Conservation (phyloP, 805 yeast genomes). For the Saccharomyces eubayanus region DNA sequence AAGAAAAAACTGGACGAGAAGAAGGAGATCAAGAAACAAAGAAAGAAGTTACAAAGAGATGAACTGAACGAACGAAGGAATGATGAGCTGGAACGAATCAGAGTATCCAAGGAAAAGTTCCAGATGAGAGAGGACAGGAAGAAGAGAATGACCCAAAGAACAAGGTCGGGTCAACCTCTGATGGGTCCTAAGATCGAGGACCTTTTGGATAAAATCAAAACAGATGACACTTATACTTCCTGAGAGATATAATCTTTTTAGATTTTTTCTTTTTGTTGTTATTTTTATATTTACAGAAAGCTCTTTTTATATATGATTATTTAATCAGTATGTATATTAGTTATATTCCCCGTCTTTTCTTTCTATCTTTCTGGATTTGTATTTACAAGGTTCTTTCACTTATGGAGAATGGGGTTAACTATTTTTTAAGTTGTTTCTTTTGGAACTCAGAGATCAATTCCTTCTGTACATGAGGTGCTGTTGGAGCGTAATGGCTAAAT, state of each 20-base stretch:
- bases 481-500: slow-evolving; percentile 85
- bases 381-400: slow-evolving; percentile 3
- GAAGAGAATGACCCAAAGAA: slow-evolving; percentile 42
- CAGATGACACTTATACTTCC: slow-evolving; percentile 33
- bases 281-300: background rate
- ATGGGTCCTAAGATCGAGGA: slow-evolving; percentile 85
- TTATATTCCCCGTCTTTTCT: background rate
- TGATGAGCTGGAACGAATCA: slow-evolving; percentile 32
- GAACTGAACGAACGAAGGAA: slow-evolving; percentile 35
- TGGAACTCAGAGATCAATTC: slow-evolving; percentile 79
- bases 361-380: background rate
- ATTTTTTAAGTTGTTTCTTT: slow-evolving; percentile 43
- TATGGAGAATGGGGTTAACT: slow-evolving; percentile 9
- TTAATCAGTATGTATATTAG: background rate
- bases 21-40: slow-evolving; percentile 32
- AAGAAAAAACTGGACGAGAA: slow-evolving; percentile 28
- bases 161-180: slow-evolving; percentile 74
- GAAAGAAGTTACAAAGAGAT: slow-evolving; percentile 28
- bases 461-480: slow-evolving; percentile 82
- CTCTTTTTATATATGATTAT: background rate
- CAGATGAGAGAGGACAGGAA: slow-evolving; percentile 38
- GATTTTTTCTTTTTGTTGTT: background rate
- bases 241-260: slow-evolving; percentile 1
- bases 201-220: slow-evolving; percentile 66
- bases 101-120: slow-evolving; percentile 33